A percentile compares a stretch with the other conserved stretches of the same genome.
Evolutionary conservation across 1,284 basidiomycete genomes (phyloP).

Genomic region (Boletellus deceptivus): DNA sequence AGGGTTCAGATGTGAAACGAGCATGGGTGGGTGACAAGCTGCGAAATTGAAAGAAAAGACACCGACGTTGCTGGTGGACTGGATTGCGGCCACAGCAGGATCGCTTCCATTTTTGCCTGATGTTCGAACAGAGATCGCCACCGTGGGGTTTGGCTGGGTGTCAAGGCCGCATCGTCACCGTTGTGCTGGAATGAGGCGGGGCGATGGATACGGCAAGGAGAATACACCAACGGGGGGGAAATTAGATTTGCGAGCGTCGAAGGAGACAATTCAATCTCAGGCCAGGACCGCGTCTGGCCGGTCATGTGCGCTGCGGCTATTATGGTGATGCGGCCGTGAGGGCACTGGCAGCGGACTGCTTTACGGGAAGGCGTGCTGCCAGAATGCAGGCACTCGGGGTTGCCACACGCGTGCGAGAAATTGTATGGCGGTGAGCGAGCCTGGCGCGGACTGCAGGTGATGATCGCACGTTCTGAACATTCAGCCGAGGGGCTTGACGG

Average conservation of each 20-base stretch:
- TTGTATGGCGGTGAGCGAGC: slow-evolving; percentile 8
- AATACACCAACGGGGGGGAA: not conserved
- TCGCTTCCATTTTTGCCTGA: slow-evolving; percentile 24
- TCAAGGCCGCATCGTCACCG: slow-evolving; percentile 11
- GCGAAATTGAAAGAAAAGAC: slow-evolving; percentile 10
- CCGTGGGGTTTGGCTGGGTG: slow-evolving; percentile 8
- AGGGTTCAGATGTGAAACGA: slow-evolving; percentile 25
- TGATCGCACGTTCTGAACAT: slow-evolving; percentile 5
- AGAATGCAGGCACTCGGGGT: slow-evolving; percentile 14
- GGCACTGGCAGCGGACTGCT: not conserved
- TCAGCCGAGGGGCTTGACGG: slow-evolving; percentile 7
- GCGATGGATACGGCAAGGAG: no score
- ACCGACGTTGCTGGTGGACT: slow-evolving; percentile 9
- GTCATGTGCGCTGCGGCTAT: slow-evolving; percentile 7
- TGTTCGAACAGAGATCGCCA: slow-evolving; percentile 20
- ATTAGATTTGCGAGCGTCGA: slow-evolving; percentile 21
- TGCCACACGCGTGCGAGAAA: slow-evolving; percentile 21
- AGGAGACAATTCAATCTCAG: slow-evolving; percentile 22
- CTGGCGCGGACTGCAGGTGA: not conserved
- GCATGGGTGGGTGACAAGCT: slow-evolving; percentile 20
- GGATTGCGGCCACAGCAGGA: slow-evolving; percentile 3
- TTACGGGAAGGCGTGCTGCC: slow-evolving; percentile 10
- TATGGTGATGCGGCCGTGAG: slow-evolving; percentile 17
- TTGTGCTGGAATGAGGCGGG: not conserved
- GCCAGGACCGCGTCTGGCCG: no score